phyloP scores from a whole-genome alignment of 2,329 filamentous ascomycete genomes.

The Verticillium tricorpus region DNA sequence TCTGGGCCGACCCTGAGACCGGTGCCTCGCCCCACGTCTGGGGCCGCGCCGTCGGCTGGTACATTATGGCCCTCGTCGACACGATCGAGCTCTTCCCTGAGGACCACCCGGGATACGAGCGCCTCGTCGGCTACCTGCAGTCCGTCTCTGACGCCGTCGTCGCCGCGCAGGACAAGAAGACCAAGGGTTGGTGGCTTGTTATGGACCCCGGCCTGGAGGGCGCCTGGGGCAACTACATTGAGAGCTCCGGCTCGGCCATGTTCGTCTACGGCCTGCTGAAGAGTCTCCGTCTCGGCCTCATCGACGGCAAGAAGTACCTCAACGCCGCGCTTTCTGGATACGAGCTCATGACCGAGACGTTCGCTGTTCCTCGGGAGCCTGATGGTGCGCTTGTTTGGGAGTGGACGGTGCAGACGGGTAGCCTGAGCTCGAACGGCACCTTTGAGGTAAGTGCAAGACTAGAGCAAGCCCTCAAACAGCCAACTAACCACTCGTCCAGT shows the following conservation, averaged over 20 bases:
- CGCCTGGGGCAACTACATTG: slow-evolving; percentile 27
- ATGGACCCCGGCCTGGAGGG: slow-evolving; percentile 27
- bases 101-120: slow-evolving; percentile 27
- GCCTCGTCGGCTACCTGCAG: slow-evolving; percentile 33
- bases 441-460: slow-evolving; percentile 31
- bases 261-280: slow-evolving; percentile 32
- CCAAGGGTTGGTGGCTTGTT: slow-evolving; percentile 34
- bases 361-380: slow-evolving; percentile 35
- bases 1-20: slow-evolving; percentile 42
- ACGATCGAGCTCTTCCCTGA: slow-evolving; percentile 37
- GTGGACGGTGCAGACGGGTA: slow-evolving; percentile 28
- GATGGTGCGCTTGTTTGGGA: slow-evolving; percentile 37
- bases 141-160: slow-evolving; percentile 36
- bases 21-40: slow-evolving; percentile 48
- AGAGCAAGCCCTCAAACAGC: background rate
- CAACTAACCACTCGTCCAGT: slow-evolving; percentile 4
- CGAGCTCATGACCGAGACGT: slow-evolving; percentile 35
- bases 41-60: slow-evolving; percentile 36
- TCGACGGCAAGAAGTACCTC: slow-evolving; percentile 24
- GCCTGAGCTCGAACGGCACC: slow-evolving; percentile 26
- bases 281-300: slow-evolving; percentile 27
- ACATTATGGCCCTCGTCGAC: slow-evolving; percentile 39
- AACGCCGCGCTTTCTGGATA: slow-evolving; percentile 37
- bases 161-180: slow-evolving; percentile 31
- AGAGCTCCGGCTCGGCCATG: slow-evolving; percentile 30